phyloP scores from a whole-genome alignment of 208 protist genomes.

The Entamoeba histolytica region DNA sequence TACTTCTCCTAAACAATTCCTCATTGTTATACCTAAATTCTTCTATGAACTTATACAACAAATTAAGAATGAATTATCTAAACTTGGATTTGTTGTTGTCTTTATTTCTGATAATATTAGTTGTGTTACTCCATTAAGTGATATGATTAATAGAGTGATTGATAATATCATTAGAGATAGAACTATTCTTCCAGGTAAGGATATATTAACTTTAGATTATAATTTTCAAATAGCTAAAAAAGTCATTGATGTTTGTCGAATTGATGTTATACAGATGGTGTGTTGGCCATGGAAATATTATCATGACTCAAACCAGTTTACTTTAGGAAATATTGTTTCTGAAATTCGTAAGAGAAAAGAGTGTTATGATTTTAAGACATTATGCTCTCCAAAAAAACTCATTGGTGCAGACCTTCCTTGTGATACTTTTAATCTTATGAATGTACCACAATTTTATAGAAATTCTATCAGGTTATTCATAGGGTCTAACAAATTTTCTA shows the following conservation, averaged over 20 bases:
- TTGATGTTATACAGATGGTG: not conserved
- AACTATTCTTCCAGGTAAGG: not conserved
- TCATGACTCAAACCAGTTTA: not conserved
- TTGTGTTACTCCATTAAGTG: not conserved
- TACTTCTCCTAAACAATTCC: not conserved
- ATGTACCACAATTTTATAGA: not conserved
- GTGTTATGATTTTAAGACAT: not conserved
- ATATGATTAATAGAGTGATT: not conserved
- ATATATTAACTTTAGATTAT: not conserved
- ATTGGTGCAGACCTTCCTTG: not conserved
- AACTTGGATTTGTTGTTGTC: not conserved
- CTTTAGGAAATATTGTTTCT: not conserved
- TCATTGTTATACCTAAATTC: not conserved
- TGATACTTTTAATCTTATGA: not conserved
- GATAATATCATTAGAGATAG: not conserved
- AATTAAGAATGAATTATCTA: not conserved
- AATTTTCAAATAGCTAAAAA: not conserved
- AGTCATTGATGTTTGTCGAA: not conserved
- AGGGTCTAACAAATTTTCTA: not conserved
- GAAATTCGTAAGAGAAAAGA: not conserved
- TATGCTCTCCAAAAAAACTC: not conserved
- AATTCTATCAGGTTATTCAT: not conserved
- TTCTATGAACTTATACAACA: not conserved
- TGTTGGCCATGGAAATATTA: not conserved
- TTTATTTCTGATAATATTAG: not conserved